Percentiles rank a stretch among this genome's conserved stretches.
Conservation (phyloP, 148 eudicot genomes). For the Nepenthes gracilis region DNA sequence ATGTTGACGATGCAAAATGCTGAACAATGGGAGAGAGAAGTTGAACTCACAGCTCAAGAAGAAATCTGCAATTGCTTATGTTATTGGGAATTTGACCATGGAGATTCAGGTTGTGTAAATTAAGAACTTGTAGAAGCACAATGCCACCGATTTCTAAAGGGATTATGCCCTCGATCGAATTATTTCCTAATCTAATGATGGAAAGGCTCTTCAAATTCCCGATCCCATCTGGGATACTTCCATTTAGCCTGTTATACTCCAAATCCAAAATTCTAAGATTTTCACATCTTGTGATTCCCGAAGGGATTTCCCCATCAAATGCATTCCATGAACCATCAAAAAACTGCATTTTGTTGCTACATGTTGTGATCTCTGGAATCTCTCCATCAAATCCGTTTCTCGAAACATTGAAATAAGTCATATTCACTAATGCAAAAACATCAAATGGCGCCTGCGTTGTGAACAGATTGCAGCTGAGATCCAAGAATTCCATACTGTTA, state of each 20-base stretch:
- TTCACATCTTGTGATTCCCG: conserved; percentile 46
- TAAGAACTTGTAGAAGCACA: conserved; percentile 66
- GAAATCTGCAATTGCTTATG: conserved; percentile 66
- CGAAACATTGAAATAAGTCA: conserved; percentile 71
- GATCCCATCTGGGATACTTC: conserved; percentile 49
- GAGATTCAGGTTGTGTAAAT: conserved; percentile 61
- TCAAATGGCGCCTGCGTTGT: conserved; percentile 66
- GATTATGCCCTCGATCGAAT: conserved; percentile 48
- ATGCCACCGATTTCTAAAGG: conserved; percentile 64
- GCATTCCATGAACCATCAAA: conserved; percentile 71
- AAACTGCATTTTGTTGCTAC: conserved; percentile 44
- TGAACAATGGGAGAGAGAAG: conserved; percentile 1
- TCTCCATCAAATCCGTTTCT: conserved; percentile 55
- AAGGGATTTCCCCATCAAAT: conserved; percentile 59
- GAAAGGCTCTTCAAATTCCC: conserved; percentile 44
- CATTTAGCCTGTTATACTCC: conserved; percentile 59
- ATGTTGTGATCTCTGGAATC: conserved; percentile 36
- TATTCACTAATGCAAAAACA: conserved; percentile 45
- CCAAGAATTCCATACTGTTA: conserved; percentile 60
- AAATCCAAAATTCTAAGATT: conserved; percentile 56
- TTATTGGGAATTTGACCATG: conserved; percentile 58
- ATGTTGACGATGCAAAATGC: not conserved
- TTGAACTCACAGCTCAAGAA: conserved; percentile 84
- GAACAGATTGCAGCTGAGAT: conserved; percentile 74
- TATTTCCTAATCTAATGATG: conserved; percentile 54